Evolutionary conservation across 345 rosid genomes (phyloP).

Genomic region (Eutrema heterophyllum): DNA sequence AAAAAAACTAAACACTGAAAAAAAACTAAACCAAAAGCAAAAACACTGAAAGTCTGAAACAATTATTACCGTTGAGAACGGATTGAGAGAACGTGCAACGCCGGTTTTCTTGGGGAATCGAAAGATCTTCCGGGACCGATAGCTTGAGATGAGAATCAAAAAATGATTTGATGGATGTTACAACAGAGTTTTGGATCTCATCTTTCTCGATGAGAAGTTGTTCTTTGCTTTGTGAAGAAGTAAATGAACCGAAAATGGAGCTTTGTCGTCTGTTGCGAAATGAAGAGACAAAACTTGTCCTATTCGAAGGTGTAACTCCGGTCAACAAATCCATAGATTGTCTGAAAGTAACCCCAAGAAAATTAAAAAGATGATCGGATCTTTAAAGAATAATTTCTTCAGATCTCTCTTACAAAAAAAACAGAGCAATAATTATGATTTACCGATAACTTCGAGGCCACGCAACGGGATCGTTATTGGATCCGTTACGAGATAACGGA

Average conservation of each 20-base stretch:
- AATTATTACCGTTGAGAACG: conserved; percentile 46
- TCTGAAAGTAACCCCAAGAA: not conserved
- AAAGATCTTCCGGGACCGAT: conserved; percentile 30
- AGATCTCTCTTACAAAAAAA: conserved; percentile 19
- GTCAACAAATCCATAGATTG: conserved; percentile 54
- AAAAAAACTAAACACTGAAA: too few species aligned
- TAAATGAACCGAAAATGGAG: conserved; percentile 10
- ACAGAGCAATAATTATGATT: conserved; percentile 17
- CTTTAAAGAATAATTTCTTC: not conserved
- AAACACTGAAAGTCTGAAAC: not conserved
- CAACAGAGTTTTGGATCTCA: conserved; percentile 5
- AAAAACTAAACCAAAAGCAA: not conserved
- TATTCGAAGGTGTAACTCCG: conserved; percentile 37
- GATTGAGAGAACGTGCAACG: conserved; percentile 52
- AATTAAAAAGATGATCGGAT: not conserved
- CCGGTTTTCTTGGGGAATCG: not conserved
- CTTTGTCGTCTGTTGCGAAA: conserved; percentile 10
- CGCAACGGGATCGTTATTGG: not conserved
- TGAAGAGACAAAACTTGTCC: conserved; percentile 24
- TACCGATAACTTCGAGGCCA: conserved; percentile 80
- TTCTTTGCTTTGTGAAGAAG: conserved; percentile 16
- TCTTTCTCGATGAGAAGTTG: conserved; percentile 2
- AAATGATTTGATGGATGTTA: conserved; percentile 24
- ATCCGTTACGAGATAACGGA: conserved; percentile 21
- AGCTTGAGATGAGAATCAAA: conserved; percentile 22